Evolutionary conservation across 768 basidiomycete genomes (phyloP), one percentile per base, ranked within the genome.

Genomic region (Collybia sordida): DNA sequence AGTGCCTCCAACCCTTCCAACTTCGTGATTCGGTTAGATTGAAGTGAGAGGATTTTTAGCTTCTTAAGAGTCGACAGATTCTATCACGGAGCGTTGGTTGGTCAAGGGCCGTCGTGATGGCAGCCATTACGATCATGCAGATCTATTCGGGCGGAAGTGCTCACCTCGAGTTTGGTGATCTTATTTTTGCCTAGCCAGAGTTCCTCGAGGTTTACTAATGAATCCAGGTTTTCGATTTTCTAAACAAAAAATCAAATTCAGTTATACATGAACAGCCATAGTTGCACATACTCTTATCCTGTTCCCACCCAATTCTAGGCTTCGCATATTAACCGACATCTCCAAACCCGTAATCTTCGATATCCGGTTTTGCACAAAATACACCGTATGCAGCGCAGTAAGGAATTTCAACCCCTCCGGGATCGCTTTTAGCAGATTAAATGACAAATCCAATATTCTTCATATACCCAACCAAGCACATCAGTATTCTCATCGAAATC

Each of bases 101-200:
- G 1, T 11, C 19, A 21, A 47, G 35, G 25, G 22, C 17, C 15
- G 28, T 21, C 37, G 40, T 34, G 18, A 25, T 42, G 28, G 24
- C 14, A 25, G n/a, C n/a, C n/a, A n/a, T 11, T 25, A 42, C 14
- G 7, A 7, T 24, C 14, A 4, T 47, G 4, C 18, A 19, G 23
- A 42, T 14, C 38, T 12, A 35, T n/a, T n/a, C n/a, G 14, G n/a
- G 9, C 61, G 36, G 55, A 14, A 3, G 3, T 11, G 9, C 31
- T 31, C 31, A 91, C 92, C 78, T 95, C 89, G 3, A 99, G 79
- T 64, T 82, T 86, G 5, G 85, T 65, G 50, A 99, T 92, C 72
- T 98, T 99, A 66, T 99, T 99, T 78, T 99, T 99, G 6, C 97
- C 97, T 2, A 98, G 70, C 93, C 96, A 98, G 2, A 99, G 73